These are phyloP conservation scores for Yarrowia sp. DNA, from an alignment of 805 yeast genomes.

Conservation along the genomic window DNA sequence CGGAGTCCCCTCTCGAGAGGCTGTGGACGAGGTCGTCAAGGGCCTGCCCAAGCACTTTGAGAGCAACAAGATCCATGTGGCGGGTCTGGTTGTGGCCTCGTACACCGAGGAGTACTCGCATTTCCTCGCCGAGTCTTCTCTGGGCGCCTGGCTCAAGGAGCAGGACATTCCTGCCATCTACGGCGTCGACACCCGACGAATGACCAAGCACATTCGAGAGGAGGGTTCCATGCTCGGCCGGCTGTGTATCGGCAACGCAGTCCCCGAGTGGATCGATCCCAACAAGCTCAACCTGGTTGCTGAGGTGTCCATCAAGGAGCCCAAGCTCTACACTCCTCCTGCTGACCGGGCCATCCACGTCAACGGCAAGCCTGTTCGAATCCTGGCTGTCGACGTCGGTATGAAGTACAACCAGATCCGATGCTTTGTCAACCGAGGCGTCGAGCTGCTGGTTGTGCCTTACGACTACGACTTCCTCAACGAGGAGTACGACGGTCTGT, in stretches of 20 bases:
- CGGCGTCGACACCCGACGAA: constrained; percentile 95
- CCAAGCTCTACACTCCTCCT: constrained; percentile 78
- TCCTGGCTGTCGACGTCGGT: constrained; percentile 95
- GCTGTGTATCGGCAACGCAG: constrained; percentile 58
- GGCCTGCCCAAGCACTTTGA: constrained; percentile 91
- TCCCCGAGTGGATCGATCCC: constrained; percentile 94
- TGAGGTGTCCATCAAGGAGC: constrained; percentile 79
- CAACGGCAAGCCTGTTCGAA: constrained; percentile 79
- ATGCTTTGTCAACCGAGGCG: constrained; percentile 95
- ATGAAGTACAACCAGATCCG: constrained; percentile 97
- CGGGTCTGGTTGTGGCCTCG: constrained; percentile 95
- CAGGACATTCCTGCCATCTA: constrained; percentile 94
- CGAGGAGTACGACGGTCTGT: constrained; percentile 92
- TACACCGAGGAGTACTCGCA: constrained; percentile 97
- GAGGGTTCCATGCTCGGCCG: constrained; percentile 94
- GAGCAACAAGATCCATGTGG: constrained; percentile 89
- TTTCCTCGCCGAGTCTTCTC: constrained; percentile 87
- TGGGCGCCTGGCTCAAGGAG: constrained; percentile 91
- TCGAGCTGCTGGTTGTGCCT: constrained; percentile 93
- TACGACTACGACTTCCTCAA: constrained; percentile 86
- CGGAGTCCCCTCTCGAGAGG: constrained; percentile 93
- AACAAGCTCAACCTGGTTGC: constrained; percentile 91
- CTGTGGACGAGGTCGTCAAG: constrained; percentile 74
- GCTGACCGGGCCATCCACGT: constrained; percentile 58
- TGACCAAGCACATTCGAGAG: constrained; percentile 91